A percentile compares a stretch with the other conserved stretches of the same genome.
These are phyloP conservation scores for Globisporangium splendens DNA, from an alignment of 352 stramenopile genomes.

Conservation along the genomic window DNA sequence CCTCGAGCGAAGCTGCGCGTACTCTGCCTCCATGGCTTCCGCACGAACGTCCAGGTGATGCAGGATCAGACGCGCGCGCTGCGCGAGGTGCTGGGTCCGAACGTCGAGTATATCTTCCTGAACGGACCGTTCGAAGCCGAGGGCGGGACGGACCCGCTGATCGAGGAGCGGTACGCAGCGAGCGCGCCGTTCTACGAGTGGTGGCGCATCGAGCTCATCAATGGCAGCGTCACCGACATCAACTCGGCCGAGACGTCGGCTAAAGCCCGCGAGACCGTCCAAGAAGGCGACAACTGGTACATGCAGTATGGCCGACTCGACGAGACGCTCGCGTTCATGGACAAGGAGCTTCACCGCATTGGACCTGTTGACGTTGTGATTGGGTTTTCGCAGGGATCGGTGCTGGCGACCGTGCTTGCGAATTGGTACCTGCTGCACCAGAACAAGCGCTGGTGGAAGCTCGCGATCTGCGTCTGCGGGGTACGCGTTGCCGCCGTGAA, in stretches of 20 bases:
- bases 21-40: slow-evolving; percentile 53
- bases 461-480: slow-evolving; percentile 30
- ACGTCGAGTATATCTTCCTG: slow-evolving; percentile 38
- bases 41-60: slow-evolving; percentile 49
- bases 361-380: slow-evolving; percentile 42
- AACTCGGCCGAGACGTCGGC: slow-evolving; percentile 2
- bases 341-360: slow-evolving; percentile 23
- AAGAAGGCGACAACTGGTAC: slow-evolving; percentile 13
- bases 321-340: slow-evolving; percentile 28
- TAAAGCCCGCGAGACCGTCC: slow-evolving; percentile 9
- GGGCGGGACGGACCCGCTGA: slow-evolving; percentile 27
- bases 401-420: slow-evolving; percentile 29
- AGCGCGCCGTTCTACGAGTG: slow-evolving; percentile 43
- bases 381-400: slow-evolving; percentile 47
- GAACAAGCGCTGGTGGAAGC: slow-evolving; percentile 31
- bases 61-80: slow-evolving; percentile 35
- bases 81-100: slow-evolving; percentile 23
- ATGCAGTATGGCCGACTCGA: slow-evolving; percentile 27
- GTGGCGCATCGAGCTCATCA: slow-evolving; percentile 9
- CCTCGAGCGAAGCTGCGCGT: slow-evolving; percentile 28
- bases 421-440: slow-evolving; percentile 24
- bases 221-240: slow-evolving; percentile 5
- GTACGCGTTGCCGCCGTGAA: slow-evolving; percentile 15
- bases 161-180: slow-evolving; percentile 25
- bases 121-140: slow-evolving; percentile 37